Evolutionary conservation across 2,329 filamentous ascomycete species (phyloP), one percentile per base, ranked within the genome.

Genomic region (Aureobasidium sp.): DNA sequence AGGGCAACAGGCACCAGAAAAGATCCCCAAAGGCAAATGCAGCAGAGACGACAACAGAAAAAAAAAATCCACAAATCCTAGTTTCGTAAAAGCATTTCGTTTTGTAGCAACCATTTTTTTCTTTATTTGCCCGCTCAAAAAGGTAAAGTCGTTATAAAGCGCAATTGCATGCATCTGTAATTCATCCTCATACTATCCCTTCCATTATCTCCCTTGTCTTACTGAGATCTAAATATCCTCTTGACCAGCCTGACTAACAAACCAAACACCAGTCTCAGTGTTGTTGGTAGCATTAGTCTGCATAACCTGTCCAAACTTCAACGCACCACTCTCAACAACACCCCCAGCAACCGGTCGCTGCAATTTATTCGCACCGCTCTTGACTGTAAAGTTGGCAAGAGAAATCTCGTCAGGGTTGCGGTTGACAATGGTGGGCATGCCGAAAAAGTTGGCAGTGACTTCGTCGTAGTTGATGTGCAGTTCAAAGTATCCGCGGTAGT

Each of bases 401-500:
- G 82, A 79, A 47, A 90, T 80, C 69, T 90, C 87, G 71, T 83
- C 82, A 0, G 79, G 76, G 67, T 88, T 89, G 47, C 84, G 77
- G 5, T 75, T 80, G 27, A 81, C 75, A 5, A 88, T 77, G 0
- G 81, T 85, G 0, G 86, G 86, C 69, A 82, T 69, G 44, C 85
- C 87, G 67, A 85, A 91, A 74, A 81, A 91, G 14, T 78, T 77
- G 0, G 87, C 87, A n/a, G 82, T 76, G 2, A 88, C 78, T 48
- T 81, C 75, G 12, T 86, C 77, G 25, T 82, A 78, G 22, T 75
- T 78, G 61, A 89, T 76, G 52, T 81, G 79, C 44, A 90, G 75
- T 69, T 87, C 82, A 67, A 85, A 90, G 74, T 91, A 91, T 1
- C 88, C 88, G 20, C 87, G 80, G 72, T 90, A 91, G 71, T 88